Evolutionary conservation across 2,329 filamentous ascomycete species (phyloP).

Genomic region (Aspergillus sp.): DNA sequence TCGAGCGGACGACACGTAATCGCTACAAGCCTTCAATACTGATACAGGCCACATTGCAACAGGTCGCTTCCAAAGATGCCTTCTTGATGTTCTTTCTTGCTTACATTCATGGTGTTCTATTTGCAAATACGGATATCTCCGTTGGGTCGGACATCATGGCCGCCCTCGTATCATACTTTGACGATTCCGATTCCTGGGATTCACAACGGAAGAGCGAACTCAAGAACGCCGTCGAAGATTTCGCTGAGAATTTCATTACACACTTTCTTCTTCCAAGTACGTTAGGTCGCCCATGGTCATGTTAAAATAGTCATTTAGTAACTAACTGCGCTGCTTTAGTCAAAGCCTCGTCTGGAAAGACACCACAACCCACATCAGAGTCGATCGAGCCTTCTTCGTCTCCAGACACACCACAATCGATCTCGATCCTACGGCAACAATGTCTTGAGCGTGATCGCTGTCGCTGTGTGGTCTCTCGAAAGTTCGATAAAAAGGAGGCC

Average conservation of each 20-base stretch:
- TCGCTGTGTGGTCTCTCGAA: constrained; percentile 18
- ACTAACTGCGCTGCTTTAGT: constrained; percentile 11
- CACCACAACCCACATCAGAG: constrained; percentile 17
- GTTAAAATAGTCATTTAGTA: not conserved
- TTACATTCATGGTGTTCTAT: constrained; percentile 14
- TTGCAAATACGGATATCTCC: not conserved
- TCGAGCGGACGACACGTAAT: constrained; percentile 8
- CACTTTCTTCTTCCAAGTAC: constrained; percentile 20
- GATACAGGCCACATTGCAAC: constrained; percentile 14
- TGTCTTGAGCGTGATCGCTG: constrained; percentile 17
- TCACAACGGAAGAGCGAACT: not conserved
- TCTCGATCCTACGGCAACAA: constrained; percentile 11
- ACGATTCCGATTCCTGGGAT: constrained; percentile 9
- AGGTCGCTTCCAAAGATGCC: constrained; percentile 17
- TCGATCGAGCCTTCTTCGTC: not conserved
- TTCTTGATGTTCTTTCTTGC: constrained; percentile 20
- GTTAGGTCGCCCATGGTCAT: not conserved
- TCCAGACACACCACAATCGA: not conserved
- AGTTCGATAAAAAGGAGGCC: constrained; percentile 10
- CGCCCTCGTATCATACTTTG: constrained; percentile 3
- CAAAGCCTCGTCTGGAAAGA: constrained; percentile 17
- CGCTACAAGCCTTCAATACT: constrained; percentile 15
- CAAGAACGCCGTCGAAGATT: constrained; percentile 12
- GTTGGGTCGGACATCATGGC: constrained; percentile 6
- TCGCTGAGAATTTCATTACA: constrained; percentile 18